Base-by-base conservation (phyloP, 2,329 filamentous ascomycete species). In the Fusarium coffeatum region DNA sequence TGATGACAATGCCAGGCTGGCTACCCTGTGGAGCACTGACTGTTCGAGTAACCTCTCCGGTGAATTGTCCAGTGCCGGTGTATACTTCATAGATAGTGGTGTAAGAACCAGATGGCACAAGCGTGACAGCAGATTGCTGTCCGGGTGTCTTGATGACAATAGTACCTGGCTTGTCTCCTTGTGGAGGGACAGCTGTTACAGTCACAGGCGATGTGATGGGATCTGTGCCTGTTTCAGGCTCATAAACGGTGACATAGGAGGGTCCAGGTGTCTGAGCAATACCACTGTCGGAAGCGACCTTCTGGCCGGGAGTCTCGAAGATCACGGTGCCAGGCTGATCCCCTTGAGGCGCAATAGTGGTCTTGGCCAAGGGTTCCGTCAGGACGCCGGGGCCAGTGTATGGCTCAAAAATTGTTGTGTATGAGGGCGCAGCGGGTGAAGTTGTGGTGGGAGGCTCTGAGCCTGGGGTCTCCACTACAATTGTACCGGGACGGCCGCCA, bases 31-130 rank as follows among this genome's bases (percentile, higher is more conserved):
- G 30, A 32, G 30, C 30, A 8, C 30, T 32, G 15, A 32, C 30
- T 32, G 30, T 32, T 15, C 30, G 30, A 32, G 30, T 32, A 32
- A 32, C 30, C 30, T 32, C 30, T 32, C 30, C 30, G 15, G 30
- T 32, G 30, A 32, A 32, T 9, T 5, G 4, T 8, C 30, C 30
- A 34, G 34, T n/a, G 11, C 68, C 68, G 11, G 59, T 51, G 40
- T 71, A 68, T 4, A 55, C 58, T 12, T 68, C 48, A 25, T 64
- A 70, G 28, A 70, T 48, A 15, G 68, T 70, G 23, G 68, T 47
- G 15, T 68, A 71, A 8, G 40, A 30, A 12, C 51, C 43, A 7
- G 30, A 56, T n/a, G 42, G 32, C n/a, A 58, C 37, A 8, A 54
- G 50, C 2, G 68, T 70, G 22, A 64, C 50, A 10, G 50, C 57